Evolutionary conservation across 208 protist species (phyloP), one percentile per base, ranked within the genome.

Genomic region (Acanthamoeba sp.): DNA sequence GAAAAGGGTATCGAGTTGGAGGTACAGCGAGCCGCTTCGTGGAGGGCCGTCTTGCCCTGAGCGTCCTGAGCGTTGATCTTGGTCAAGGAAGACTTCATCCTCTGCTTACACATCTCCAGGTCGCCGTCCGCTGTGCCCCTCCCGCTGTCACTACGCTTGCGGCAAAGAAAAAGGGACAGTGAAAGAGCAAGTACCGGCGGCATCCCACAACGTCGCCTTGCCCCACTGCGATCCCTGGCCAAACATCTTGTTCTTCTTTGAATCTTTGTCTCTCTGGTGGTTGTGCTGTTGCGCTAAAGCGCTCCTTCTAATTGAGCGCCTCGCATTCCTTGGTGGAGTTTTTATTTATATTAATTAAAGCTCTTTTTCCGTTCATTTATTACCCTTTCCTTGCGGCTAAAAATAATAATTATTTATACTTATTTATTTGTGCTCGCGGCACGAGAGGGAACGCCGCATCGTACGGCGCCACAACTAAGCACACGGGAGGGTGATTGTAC

Each of bases 191-290:
- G 32, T 42, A 87, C 66, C 48, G 16, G 48, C 78, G 18, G 48
- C 78, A 57, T 62, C 38, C 78, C 78, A 87, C 45, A 87, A 59
- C 29, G 78, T 87, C 1, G 48, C 48, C 78, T 87, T 87, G 18
- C 78, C 78, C 78, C 78, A 87, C 48, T 87, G 78, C 48, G 78
- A 45, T 59, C 78, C 78, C 57, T 87, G 78, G 16, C 78, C 78
- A 12, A 87, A 87, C 69, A 78, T 78, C 29, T 38, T 36, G 3
- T 10, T 2, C 10, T 55, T 64, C 18, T 64, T 32, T 24, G 45
- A 48, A 48, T 48, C 0, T 22, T 24, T 0, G 0, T 22, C 16
- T 71, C 18, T 71, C 29, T 36, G 14, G 62, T 71, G 5, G 62
- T 71, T 36, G 29, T 71, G 24, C 62, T 71, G 50, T 55, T 55